A percentile compares a stretch with the other conserved stretches of the same genome.
Evolutionary conservation across 305 asterid genomes (phyloP).

Genomic region (Solanum chacoense): DNA sequence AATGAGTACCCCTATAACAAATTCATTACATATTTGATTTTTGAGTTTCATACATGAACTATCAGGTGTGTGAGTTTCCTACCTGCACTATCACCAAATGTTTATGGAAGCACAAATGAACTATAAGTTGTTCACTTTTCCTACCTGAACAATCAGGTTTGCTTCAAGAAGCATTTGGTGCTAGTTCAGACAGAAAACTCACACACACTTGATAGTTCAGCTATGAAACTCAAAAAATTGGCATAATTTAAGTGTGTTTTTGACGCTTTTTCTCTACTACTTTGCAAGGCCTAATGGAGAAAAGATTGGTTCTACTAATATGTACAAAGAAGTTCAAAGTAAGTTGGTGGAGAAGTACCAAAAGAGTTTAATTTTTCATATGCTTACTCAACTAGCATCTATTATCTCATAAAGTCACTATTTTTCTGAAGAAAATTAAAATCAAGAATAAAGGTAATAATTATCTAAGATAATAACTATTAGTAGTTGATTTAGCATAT

Average conservation of each 20-base stretch:
- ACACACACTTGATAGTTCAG: background rate
- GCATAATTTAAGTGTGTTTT: background rate
- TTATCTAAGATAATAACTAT: too few species aligned
- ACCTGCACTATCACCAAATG: background rate
- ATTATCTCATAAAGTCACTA: background rate
- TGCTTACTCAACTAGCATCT: background rate
- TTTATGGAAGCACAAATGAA: background rate
- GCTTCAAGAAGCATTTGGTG: background rate
- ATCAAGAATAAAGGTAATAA: background rate
- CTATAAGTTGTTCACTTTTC: background rate
- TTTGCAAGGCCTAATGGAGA: background rate
- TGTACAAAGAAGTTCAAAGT: background rate
- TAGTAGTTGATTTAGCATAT: background rate
- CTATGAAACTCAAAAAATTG: background rate
- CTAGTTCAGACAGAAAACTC: background rate
- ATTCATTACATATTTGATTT: background rate
- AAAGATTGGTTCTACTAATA: background rate
- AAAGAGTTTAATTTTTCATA: background rate
- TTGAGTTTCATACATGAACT: background rate
- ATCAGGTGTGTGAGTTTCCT: background rate
- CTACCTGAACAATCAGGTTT: background rate
- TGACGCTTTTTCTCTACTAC: background rate
- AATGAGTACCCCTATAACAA: background rate
- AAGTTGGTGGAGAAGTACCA: background rate
- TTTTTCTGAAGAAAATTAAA: background rate